Percentiles rank a stretch among this genome's conserved stretches.
Evolutionary conservation across 306 rosid species (phyloP).

Genomic region (Prunus kanzakura): DNA sequence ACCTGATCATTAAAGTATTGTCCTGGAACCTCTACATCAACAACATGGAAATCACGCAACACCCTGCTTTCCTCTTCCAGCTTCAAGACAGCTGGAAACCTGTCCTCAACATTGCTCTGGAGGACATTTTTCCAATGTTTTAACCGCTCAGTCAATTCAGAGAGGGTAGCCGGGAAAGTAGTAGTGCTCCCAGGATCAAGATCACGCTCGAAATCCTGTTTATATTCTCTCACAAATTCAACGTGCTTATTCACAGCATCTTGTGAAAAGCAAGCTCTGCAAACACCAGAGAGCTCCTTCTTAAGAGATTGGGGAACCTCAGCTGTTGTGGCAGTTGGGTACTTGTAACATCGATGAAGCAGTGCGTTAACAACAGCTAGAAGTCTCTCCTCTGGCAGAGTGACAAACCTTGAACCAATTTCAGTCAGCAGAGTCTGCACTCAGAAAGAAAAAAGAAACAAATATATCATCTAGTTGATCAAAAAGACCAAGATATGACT

Average conservation of each 20-base stretch:
- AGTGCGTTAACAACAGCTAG: constrained; percentile 95
- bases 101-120: constrained; percentile 97
- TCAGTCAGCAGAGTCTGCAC: constrained; percentile 87
- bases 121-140: constrained; percentile 99
- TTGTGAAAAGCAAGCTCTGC: constrained; percentile 97
- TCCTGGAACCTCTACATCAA: constrained; percentile 99
- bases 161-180: constrained; percentile 89
- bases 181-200: constrained; percentile 97
- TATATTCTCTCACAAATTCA: constrained; percentile 97
- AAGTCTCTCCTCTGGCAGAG: constrained; percentile 99
- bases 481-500: not conserved
- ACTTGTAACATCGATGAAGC: constrained; percentile 99
- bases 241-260: constrained; percentile 98
- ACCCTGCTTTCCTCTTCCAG: constrained; percentile 99
- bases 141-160: constrained; percentile 86
- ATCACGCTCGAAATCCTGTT: constrained; percentile 96
- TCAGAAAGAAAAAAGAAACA: not conserved
- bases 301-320: constrained; percentile 99
- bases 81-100: constrained; percentile 95
- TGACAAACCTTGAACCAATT: constrained; percentile 98
- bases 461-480: constrained; percentile 6
- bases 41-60: constrained; percentile 93
- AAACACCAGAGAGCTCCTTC: constrained; percentile 99
- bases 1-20: constrained; percentile 98
- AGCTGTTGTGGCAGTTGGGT: constrained; percentile 98